phyloP scores from a whole-genome alignment of 768 basidiomycete genomes.

The Pisolithus albus region DNA sequence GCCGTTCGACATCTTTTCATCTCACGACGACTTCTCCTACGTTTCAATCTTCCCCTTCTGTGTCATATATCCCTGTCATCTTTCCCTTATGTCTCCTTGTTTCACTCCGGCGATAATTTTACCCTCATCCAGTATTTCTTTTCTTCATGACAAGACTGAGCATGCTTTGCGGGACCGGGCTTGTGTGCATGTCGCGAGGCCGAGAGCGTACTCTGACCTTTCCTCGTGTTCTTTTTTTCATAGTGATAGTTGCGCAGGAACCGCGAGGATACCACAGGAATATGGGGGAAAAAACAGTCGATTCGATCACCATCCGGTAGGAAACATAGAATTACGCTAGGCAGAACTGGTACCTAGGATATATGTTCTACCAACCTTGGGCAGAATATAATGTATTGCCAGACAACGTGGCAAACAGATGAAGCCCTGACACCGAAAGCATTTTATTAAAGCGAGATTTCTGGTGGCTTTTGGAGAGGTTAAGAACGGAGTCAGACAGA shows the following conservation, averaged over 20 bases:
- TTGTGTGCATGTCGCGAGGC: constrained; percentile 17
- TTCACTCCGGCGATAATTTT: constrained; percentile 19
- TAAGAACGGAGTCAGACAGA: neutral
- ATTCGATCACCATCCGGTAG: constrained; percentile 1
- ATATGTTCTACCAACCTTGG: constrained; percentile 9
- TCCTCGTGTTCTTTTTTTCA: neutral
- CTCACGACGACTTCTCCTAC: constrained; percentile 30
- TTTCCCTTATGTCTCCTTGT: constrained; percentile 17
- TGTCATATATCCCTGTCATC: constrained; percentile 32
- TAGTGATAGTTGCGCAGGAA: constrained; percentile 23
- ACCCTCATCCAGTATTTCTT: constrained; percentile 13
- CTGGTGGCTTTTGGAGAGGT: constrained; percentile 31
- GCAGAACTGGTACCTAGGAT: constrained; percentile 12
- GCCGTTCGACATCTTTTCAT: constrained; percentile 26
- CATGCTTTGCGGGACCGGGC: constrained; percentile 18
- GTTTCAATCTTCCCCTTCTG: constrained; percentile 16
- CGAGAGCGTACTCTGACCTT: constrained; percentile 18
- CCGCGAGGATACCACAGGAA: constrained; percentile 29
- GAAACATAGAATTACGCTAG: constrained; percentile 12
- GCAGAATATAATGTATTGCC: constrained; percentile 5
- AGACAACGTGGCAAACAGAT: constrained; percentile 7
- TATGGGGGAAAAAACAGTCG: constrained; percentile 4
- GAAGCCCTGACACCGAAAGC: neutral
- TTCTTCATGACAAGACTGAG: constrained; percentile 19
- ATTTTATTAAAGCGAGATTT: constrained; percentile 35